These are phyloP conservation scores for Boletus eberwhitei DNA, from an alignment of 768 basidiomycete species.

Conservation along the genomic window DNA sequence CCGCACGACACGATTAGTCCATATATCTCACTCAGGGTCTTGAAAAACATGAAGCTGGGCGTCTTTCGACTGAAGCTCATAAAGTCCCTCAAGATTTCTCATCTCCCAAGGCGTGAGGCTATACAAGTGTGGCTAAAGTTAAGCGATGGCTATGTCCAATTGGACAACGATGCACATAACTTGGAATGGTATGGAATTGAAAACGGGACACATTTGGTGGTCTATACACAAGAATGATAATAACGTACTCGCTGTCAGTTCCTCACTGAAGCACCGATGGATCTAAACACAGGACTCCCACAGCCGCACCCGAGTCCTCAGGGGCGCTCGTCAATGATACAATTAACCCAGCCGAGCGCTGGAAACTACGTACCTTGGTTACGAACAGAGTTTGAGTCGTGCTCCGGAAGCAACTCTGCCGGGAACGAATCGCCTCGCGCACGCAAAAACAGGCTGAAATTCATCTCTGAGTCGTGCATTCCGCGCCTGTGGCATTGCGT, in stretches of 20 bases:
- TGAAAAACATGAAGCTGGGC: conserved; percentile 67
- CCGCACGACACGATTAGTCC: conserved; percentile 16
- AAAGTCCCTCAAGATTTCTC: conserved; percentile 42
- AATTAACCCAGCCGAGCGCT: neutral
- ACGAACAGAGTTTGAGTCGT: conserved; percentile 1
- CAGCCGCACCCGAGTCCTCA: conserved; percentile 7
- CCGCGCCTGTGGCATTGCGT: conserved; percentile 4
- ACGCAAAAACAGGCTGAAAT: conserved; percentile 1
- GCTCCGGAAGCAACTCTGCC: neutral
- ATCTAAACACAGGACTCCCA: conserved; percentile 8
- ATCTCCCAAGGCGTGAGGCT: conserved; percentile 26
- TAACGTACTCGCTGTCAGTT: neutral
- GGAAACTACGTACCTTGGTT: conserved; percentile 16
- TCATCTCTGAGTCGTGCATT: conserved; percentile 1
- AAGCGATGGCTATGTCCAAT: conserved; percentile 45
- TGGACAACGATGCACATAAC: conserved; percentile 51
- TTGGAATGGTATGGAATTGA: conserved; percentile 75
- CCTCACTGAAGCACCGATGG: neutral
- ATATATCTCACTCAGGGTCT: conserved; percentile 43
- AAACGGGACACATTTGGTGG: conserved; percentile 39
- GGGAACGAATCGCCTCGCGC: conserved; percentile 5
- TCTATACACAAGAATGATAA: conserved; percentile 21
- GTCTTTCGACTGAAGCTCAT: conserved; percentile 61
- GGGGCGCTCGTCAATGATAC: conserved; percentile 7
- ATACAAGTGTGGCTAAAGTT: conserved; percentile 57